phyloP scores from a whole-genome alignment of 2,329 filamentous ascomycete genomes.

The Alternaria panax region DNA sequence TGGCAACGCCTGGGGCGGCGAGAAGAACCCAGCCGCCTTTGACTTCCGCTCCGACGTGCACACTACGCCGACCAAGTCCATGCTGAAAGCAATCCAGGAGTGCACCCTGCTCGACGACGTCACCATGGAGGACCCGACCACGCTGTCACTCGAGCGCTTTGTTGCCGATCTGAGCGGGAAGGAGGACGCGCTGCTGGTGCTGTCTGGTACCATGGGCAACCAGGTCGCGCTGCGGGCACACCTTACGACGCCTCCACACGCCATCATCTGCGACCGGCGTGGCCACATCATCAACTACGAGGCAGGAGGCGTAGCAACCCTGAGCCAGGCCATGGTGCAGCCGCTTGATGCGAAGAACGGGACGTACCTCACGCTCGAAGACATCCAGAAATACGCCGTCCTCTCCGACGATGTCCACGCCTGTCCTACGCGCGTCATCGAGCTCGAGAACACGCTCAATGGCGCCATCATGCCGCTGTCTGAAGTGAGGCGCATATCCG shows the following conservation, averaged over 20 bases:
- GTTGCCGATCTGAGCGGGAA: constrained; percentile 77
- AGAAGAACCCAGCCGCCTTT: constrained; percentile 62
- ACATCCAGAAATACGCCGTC: constrained; percentile 71
- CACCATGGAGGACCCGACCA: constrained; percentile 80
- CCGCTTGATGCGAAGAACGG: constrained; percentile 74
- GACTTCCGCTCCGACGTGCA: constrained; percentile 60
- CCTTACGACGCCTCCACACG: constrained; percentile 79
- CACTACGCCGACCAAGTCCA: constrained; percentile 61
- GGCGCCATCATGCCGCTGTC: constrained; percentile 79
- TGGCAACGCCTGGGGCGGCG: constrained; percentile 47
- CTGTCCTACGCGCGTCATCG: constrained; percentile 82
- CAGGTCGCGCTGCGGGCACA: constrained; percentile 82
- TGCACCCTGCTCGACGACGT: constrained; percentile 86
- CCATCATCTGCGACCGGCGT: constrained; percentile 78
- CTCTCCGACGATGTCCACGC: constrained; percentile 75
- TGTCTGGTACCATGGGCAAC: constrained; percentile 95
- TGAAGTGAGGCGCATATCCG: constrained; percentile 73
- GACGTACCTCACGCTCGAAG: constrained; percentile 76
- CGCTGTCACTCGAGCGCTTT: constrained; percentile 75
- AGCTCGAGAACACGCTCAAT: constrained; percentile 83
- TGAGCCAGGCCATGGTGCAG: constrained; percentile 75
- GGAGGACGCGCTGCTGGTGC: constrained; percentile 78
- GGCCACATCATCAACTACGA: constrained; percentile 79
- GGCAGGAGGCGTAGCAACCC: constrained; percentile 71
- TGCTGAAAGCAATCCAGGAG: constrained; percentile 79